Conservation (phyloP, 768 basidiomycete species). For the Suillus spraguei region DNA sequence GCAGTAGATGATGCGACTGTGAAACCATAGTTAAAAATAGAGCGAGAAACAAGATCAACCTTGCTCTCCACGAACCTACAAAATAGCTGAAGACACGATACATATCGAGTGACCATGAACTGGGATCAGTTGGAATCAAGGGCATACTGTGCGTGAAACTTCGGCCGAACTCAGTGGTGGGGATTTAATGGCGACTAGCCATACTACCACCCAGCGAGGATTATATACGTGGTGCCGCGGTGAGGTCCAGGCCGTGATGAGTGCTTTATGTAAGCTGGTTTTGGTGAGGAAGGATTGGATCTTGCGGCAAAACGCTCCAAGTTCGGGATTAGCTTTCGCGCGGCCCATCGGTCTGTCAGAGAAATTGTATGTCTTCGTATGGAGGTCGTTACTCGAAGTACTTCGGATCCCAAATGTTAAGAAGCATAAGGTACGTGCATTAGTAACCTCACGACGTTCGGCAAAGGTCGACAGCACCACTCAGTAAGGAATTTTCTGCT, state of each 20-base stretch:
- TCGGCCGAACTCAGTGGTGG: background rate
- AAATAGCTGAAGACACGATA: background rate
- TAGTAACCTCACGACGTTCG: too few relatives aligned
- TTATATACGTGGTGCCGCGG: background rate
- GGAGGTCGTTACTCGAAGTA: too few relatives aligned
- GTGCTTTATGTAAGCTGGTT: background rate
- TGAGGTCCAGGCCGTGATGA: background rate
- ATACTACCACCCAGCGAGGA: background rate
- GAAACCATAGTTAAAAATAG: background rate
- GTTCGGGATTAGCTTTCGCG: background rate
- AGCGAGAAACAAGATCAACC: background rate
- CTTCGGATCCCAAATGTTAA: too few relatives aligned
- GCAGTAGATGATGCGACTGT: background rate
- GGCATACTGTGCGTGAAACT: background rate
- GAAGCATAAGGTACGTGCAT: too few relatives aligned
- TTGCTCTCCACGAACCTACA: background rate
- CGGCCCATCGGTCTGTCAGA: background rate
- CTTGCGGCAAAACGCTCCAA: background rate
- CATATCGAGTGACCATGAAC: background rate
- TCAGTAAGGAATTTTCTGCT: too few relatives aligned
- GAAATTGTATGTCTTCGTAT: too few relatives aligned
- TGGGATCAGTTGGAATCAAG: background rate
- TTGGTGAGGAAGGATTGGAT: background rate
- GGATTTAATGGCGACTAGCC: background rate
- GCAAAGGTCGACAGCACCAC: too few relatives aligned